Evolutionary conservation across 345 rosid species (phyloP).

Genomic region (Erucastrum elatum): DNA sequence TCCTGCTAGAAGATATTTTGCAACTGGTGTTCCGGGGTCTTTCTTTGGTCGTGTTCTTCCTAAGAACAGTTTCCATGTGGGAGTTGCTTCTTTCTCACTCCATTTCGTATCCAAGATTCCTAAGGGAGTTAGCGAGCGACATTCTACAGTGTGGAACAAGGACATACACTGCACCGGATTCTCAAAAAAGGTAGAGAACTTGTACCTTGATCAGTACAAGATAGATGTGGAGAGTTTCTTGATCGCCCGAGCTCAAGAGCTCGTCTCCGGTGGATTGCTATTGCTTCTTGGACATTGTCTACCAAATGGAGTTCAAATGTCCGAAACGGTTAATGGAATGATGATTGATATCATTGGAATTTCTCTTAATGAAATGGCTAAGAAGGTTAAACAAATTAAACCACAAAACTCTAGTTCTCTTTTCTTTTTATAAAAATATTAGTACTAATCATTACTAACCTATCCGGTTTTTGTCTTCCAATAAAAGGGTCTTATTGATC

Average conservation of each 20-base stretch:
- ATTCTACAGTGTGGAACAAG: conserved; percentile 20
- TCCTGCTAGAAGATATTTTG: conserved; percentile 22
- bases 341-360: conserved; percentile 25
- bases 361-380: conserved; percentile 18
- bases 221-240: conserved; percentile 19
- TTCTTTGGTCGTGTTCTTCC: conserved; percentile 48
- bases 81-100: conserved; percentile 38
- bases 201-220: conserved; percentile 24
- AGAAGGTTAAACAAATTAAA: conserved; percentile 13
- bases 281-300: conserved; percentile 28
- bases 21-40: conserved; percentile 32
- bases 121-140: not conserved
- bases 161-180: conserved; percentile 25
- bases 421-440: not conserved
- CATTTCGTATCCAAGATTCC: conserved; percentile 47
- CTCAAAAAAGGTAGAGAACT: not conserved
- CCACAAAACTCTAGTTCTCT: not conserved
- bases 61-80: conserved; percentile 39
- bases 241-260: conserved; percentile 28
- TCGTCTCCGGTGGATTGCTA: conserved; percentile 33
- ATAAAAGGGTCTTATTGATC: not conserved
- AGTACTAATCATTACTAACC: not conserved
- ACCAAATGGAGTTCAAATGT: conserved; percentile 30
- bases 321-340: conserved; percentile 21
- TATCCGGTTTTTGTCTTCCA: not conserved